phyloP scores from a whole-genome alignment of 2,329 filamentous ascomycete genomes.

The Westerdykella ornata region DNA sequence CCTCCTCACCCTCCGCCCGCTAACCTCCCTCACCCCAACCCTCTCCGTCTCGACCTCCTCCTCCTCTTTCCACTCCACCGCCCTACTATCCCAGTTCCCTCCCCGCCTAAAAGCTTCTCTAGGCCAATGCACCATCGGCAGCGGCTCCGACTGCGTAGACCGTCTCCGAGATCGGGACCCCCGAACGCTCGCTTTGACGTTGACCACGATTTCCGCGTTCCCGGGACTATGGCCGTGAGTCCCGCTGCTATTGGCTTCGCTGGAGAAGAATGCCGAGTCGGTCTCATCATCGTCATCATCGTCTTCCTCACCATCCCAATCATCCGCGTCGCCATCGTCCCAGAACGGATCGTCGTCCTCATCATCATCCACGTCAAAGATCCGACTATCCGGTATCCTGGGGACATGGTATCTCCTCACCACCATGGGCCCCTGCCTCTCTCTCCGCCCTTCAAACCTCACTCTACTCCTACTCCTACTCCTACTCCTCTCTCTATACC shows the following conservation, averaged over 20 bases:
- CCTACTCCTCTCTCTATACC: background rate
- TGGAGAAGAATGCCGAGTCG: background rate
- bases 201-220: no score
- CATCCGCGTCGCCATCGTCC: background rate
- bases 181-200: no score
- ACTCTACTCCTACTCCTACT: background rate
- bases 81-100: conserved; percentile 16
- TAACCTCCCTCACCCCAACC: conserved; percentile 15
- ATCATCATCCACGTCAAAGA: no score
- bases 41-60: conserved; percentile 21
- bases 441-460: background rate
- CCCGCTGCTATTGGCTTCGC: no score
- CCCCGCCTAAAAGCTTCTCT: conserved; percentile 16
- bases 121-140: conserved; percentile 11
- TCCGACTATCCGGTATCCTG: no score
- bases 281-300: background rate
- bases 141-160: background rate
- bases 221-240: no score
- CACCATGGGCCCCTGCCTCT: background rate
- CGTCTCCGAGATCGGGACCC: background rate
- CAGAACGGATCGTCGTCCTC: no score
- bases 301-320: background rate
- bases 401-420: no score
- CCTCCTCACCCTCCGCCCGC: conserved; percentile 22
- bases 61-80: conserved; percentile 11